These are phyloP conservation scores for Xylaria scruposa DNA, from an alignment of 495 filamentous ascomycete genomes.

Conservation along the genomic window DNA sequence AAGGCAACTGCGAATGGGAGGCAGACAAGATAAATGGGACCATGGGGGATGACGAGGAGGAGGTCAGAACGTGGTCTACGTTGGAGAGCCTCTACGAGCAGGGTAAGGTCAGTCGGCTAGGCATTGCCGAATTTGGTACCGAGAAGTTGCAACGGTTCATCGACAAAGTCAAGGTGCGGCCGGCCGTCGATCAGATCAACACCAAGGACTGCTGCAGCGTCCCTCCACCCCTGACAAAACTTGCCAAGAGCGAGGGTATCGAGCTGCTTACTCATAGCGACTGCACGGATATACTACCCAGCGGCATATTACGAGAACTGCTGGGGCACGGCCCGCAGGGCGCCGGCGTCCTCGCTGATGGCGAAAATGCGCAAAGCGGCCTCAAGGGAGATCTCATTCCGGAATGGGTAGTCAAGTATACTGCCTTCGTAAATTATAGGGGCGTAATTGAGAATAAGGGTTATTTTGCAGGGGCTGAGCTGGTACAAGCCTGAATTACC, in stretches of 20 bases:
- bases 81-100: slow-evolving; percentile 76
- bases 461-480: slow-evolving; percentile 85
- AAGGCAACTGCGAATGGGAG: slow-evolving; percentile 86
- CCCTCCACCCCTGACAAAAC: slow-evolving; percentile 82
- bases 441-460: slow-evolving; percentile 99
- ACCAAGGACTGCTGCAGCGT: slow-evolving; percentile 96
- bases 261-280: slow-evolving; percentile 95
- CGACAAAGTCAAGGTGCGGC: slow-evolving; percentile 68
- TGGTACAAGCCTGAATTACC: slow-evolving; percentile 46
- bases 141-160: slow-evolving; percentile 71
- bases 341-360: slow-evolving; percentile 68
- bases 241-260: slow-evolving; percentile 83
- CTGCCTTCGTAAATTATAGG: slow-evolving; percentile 93
- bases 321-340: slow-evolving; percentile 71
- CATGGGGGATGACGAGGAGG: slow-evolving; percentile 70
- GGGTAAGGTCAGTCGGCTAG: slow-evolving; percentile 75
- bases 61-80: slow-evolving; percentile 68
- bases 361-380: slow-evolving; percentile 51
- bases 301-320: slow-evolving; percentile 81
- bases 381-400: slow-evolving; percentile 80
- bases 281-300: slow-evolving; percentile 86
- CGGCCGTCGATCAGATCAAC: slow-evolving; percentile 95
- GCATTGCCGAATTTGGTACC: slow-evolving; percentile 88
- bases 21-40: slow-evolving; percentile 67
- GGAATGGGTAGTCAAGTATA: slow-evolving; percentile 97